These are phyloP conservation scores for Kwoniella sp. DNA, from an alignment of 768 basidiomycete species.

Conservation along the genomic window DNA sequence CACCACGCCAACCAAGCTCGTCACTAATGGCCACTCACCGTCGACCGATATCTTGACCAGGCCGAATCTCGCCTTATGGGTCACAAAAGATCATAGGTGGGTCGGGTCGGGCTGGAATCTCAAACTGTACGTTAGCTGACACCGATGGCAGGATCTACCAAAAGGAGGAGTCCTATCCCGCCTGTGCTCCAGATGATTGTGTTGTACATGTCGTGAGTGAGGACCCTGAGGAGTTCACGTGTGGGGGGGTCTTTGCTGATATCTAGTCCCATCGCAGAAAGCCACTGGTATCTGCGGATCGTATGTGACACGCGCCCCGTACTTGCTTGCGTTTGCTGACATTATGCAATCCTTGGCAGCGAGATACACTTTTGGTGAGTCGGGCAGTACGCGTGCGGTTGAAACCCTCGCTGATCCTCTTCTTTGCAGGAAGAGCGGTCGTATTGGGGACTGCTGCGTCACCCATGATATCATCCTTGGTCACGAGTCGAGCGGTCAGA, in stretches of 20 bases:
- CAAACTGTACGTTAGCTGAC: too few relatives aligned
- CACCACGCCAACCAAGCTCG: neutral
- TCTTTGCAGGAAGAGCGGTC: slow-evolving; percentile 25
- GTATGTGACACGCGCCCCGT: slow-evolving; percentile 4
- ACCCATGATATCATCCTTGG: slow-evolving; percentile 41
- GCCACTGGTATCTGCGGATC: slow-evolving; percentile 41
- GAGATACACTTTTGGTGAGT: slow-evolving; percentile 37
- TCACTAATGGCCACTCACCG: neutral
- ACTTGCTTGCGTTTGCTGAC: neutral
- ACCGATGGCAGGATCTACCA: slow-evolving; percentile 27
- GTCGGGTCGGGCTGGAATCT: neutral
- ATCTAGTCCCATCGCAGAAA: slow-evolving; percentile 12
- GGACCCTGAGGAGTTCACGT: neutral
- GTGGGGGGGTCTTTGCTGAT: too few relatives aligned
- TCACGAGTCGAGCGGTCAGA: slow-evolving; percentile 40
- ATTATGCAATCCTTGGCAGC: neutral
- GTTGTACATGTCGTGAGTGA: slow-evolving; percentile 36
- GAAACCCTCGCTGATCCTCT: too few relatives aligned
- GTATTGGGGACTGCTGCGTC: slow-evolving; percentile 41
- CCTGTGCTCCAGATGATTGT: slow-evolving; percentile 30
- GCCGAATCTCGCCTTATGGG: slow-evolving; percentile 40
- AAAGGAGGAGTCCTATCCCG: slow-evolving; percentile 37
- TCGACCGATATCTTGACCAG: slow-evolving; percentile 17
- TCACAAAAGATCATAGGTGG: slow-evolving; percentile 37
- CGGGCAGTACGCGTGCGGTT: too few relatives aligned